phyloP scores from a whole-genome alignment of 1,284 basidiomycete species.

The Apiotrichum laibachii region DNA sequence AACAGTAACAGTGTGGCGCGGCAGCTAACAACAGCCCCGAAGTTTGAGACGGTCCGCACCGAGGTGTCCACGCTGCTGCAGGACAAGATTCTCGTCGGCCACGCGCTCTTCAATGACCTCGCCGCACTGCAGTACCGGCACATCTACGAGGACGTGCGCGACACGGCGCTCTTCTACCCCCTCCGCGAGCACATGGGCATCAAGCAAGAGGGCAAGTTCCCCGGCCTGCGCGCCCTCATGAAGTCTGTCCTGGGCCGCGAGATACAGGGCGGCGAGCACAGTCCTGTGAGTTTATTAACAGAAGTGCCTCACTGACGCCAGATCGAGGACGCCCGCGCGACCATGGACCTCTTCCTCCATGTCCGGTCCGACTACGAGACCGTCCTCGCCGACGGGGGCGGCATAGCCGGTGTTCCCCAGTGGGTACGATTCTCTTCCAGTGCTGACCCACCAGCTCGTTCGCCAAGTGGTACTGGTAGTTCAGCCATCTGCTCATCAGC shows the following conservation, averaged over 20 bases:
- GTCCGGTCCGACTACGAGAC: slow-evolving; percentile 41
- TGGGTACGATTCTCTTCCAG: background rate
- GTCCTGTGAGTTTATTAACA: background rate
- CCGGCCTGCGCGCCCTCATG: slow-evolving; percentile 52
- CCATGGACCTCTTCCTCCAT: slow-evolving; percentile 40
- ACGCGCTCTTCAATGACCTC: slow-evolving; percentile 87
- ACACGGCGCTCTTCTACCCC: slow-evolving; percentile 56
- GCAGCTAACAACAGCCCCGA: slow-evolving; percentile 59
- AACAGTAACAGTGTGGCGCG: background rate
- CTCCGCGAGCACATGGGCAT: slow-evolving; percentile 41
- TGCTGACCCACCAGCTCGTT: slow-evolving; percentile 22
- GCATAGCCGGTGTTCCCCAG: slow-evolving; percentile 36
- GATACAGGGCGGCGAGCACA: slow-evolving; percentile 48
- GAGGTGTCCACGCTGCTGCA: slow-evolving; percentile 71
- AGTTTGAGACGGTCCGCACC: slow-evolving; percentile 73
- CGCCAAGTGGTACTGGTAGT: slow-evolving; percentile 36
- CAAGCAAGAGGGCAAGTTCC: slow-evolving; percentile 44
- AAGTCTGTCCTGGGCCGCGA: slow-evolving; percentile 53
- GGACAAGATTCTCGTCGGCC: slow-evolving; percentile 81
- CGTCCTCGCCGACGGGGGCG: slow-evolving; percentile 25
- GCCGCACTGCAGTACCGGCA: slow-evolving; percentile 60
- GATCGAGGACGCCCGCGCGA: slow-evolving; percentile 43
- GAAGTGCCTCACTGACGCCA: slow-evolving; percentile 8
- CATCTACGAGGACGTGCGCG: slow-evolving; percentile 53
- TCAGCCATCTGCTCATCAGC: background rate